Evolutionary conservation across 768 basidiomycete species (phyloP).

Genomic region (Lentinula lateritia): DNA sequence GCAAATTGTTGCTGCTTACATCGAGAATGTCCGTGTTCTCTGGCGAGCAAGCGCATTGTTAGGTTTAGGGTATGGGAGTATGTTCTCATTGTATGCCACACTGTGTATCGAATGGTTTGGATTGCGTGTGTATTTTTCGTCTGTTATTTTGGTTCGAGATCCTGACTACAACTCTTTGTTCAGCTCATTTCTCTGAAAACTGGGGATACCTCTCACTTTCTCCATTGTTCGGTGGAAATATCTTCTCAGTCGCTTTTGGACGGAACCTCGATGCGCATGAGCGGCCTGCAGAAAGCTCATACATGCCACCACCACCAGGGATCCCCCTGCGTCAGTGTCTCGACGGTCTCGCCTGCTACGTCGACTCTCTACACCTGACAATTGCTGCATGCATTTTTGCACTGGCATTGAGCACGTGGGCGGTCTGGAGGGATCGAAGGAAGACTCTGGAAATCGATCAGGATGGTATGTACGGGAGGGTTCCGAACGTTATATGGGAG

Average conservation of each 20-base stretch:
- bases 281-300: constrained; percentile 6
- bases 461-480: neutral
- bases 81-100: constrained; percentile 71
- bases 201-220: constrained; percentile 77
- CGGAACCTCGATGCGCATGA: constrained; percentile 73
- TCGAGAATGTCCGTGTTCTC: constrained; percentile 53
- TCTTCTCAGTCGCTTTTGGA: constrained; percentile 47
- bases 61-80: constrained; percentile 67
- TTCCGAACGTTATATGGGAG: neutral
- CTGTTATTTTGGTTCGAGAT: neutral
- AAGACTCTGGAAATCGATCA: neutral
- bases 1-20: constrained; percentile 52
- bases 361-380: constrained; percentile 49
- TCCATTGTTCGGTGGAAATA: constrained; percentile 73
- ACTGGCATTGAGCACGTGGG: constrained; percentile 44
- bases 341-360: constrained; percentile 55
- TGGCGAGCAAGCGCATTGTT: constrained; percentile 58
- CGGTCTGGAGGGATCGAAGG: constrained; percentile 39
- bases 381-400: constrained; percentile 39
- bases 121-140: constrained; percentile 47
- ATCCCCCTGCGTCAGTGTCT: constrained; percentile 40
- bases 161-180: neutral
- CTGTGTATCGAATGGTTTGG: constrained; percentile 88
- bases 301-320: neutral
- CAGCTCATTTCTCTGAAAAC: constrained; percentile 78